Evolutionary conservation across 2,329 filamentous ascomycete species (phyloP), one percentile per base, ranked within the genome.

Genomic region (Aspergillus sergii): DNA sequence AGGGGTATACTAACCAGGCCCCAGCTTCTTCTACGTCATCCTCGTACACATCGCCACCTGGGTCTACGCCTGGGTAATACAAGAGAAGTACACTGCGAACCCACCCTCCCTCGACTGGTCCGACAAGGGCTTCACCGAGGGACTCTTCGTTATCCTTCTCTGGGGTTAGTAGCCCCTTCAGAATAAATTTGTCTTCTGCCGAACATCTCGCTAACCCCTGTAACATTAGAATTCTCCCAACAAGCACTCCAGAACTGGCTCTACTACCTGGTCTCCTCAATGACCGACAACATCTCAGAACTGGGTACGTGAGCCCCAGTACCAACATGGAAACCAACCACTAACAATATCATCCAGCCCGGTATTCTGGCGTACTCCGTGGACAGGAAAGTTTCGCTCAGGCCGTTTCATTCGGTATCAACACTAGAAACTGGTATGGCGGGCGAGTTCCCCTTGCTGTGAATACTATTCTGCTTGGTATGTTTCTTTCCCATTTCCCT

Each of bases 191-290:
- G 4, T 36, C 6, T 36, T 36, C 10, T 6, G 3, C 8, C 10
- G 41, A 0, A 23, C 11, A 30, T n/a, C 5, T 32, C n/a, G 34
- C 66, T 67, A 46, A 68, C 21, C 5, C 16, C 14, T 4, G 21
- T 14, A 26, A 51, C 28, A 23, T 36, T 28, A 70, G 69, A 71
- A 58, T 85, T 86, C 65, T 75, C 83, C 2, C 76, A 83, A 2
- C 84, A 87, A 68, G 76, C 82, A 0, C 69, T 85, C 23, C 84
- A 86, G 69, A 86, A 85, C 59, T 86, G 83, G 82, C 75, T 86
- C 0, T 86, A 86, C 65, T 86, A 86, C 66, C 74, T 87, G 21
- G 73, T 87, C 1, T 82, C 84, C 0, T 85, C 81, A 6, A 86
- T 82, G 75, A 86, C 84, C 0, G 82, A 86, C 58, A 85, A 86